Conservation (phyloP, 1,139 yeast species). For the Saccharomyces pastorianus region DNA sequence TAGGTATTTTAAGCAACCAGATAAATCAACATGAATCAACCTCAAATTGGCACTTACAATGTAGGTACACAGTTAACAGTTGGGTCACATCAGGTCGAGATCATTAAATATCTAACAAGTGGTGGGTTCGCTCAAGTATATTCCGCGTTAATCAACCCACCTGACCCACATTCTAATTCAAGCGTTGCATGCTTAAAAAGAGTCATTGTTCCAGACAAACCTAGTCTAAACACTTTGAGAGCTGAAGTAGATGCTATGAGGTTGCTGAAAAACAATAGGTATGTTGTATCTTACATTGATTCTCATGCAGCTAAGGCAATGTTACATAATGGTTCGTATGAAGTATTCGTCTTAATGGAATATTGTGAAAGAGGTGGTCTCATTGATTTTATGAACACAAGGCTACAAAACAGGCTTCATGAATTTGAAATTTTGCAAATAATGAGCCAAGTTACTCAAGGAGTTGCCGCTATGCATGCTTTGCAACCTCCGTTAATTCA, state of each 20-base stretch:
- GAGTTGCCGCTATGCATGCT: conserved; percentile 66
- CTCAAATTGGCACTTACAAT: conserved; percentile 20
- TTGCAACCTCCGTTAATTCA: conserved; percentile 51
- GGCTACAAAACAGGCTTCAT: conserved; percentile 53
- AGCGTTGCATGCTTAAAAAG: conserved; percentile 61
- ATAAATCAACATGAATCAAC: conserved; percentile 24
- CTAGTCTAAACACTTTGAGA: conserved; percentile 54
- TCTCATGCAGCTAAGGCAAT: conserved; percentile 67
- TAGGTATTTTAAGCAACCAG: neutral
- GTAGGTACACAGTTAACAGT: conserved; percentile 28
- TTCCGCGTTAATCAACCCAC: conserved; percentile 43
- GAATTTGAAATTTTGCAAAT: conserved; percentile 59
- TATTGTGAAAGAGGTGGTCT: conserved; percentile 65
- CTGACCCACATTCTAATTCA: conserved; percentile 25
- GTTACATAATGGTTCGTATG: conserved; percentile 43
- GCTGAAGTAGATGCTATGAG: conserved; percentile 78
- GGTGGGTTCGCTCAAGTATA: conserved; percentile 58
- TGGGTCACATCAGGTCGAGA: conserved; percentile 32
- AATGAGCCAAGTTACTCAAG: conserved; percentile 58
- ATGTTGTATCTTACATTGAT: conserved; percentile 63
- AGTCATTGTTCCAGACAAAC: conserved; percentile 64
- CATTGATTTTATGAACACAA: conserved; percentile 65
- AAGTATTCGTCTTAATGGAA: conserved; percentile 72
- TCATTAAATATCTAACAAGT: conserved; percentile 29
- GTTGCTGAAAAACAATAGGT: conserved; percentile 45